Percentiles rank a stretch among this genome's conserved stretches.
phyloP scores from a whole-genome alignment of 306 rosid species.

The Alnus glutinosa region DNA sequence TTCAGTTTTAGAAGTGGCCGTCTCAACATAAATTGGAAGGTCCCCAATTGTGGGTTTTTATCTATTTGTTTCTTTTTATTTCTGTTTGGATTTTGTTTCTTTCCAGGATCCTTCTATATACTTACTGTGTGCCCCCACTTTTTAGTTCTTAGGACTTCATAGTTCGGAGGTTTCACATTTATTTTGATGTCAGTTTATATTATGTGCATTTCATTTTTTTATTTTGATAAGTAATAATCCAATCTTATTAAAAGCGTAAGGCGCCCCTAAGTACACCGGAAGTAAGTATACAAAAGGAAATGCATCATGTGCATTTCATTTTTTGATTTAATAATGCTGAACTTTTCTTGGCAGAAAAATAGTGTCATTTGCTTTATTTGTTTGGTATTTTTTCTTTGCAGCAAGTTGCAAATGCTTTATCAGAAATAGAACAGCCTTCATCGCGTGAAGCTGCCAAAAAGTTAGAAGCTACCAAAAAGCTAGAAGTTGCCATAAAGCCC shows the following conservation, averaged over 20 bases:
- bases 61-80: neutral
- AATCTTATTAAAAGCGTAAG: too few relatives aligned
- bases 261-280: too few relatives aligned
- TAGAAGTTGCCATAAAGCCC: slow-evolving; percentile 51
- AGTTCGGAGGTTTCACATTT: neutral
- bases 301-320: neutral
- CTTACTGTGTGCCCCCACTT: neutral
- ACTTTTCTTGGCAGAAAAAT: neutral
- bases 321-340: neutral
- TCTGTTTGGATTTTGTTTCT: neutral
- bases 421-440: slow-evolving; percentile 66
- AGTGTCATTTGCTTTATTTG: neutral
- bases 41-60: neutral
- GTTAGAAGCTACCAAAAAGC: slow-evolving; percentile 37
- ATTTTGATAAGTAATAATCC: neutral
- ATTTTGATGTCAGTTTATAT: neutral
- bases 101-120: neutral
- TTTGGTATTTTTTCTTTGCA: slow-evolving; percentile 31
- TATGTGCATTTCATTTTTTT: neutral
- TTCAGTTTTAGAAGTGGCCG: neutral
- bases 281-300: too few relatives aligned
- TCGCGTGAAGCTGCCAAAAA: slow-evolving; percentile 34
- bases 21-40: neutral
- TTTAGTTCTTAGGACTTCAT: neutral
- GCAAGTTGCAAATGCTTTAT: slow-evolving; percentile 70